A percentile compares a stretch with the other conserved stretches of the same genome.
These are phyloP conservation scores for Xylaria telfairii DNA, from an alignment of 495 filamentous ascomycete species.

Conservation along the genomic window DNA sequence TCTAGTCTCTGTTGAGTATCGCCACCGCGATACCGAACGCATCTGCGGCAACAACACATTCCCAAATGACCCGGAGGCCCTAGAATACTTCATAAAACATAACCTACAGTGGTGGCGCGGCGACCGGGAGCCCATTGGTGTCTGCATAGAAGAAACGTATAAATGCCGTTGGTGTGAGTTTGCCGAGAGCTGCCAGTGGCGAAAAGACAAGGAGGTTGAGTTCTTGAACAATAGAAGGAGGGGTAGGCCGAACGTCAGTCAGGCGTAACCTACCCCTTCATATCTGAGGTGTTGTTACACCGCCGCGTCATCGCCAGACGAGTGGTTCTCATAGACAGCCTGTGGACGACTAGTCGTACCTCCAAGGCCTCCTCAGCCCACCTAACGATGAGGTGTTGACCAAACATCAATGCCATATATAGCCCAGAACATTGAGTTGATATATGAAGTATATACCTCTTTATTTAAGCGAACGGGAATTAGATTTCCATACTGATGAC, in stretches of 20 bases:
- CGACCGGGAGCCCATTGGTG: constrained; percentile 75
- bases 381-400: neutral
- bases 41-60: constrained; percentile 74
- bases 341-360: neutral
- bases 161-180: constrained; percentile 77
- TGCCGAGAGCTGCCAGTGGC: constrained; percentile 60
- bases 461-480: neutral
- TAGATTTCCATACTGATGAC: too few relatives aligned
- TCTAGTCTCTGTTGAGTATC: constrained; percentile 70
- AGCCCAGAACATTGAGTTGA: neutral
- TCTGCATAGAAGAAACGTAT: constrained; percentile 85
- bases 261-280: neutral
- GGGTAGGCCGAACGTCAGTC: neutral
- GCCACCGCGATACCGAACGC: constrained; percentile 54
- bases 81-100: constrained; percentile 69
- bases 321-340: neutral
- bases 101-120: constrained; percentile 91
- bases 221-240: constrained; percentile 35
- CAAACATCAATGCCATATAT: neutral
- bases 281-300: neutral
- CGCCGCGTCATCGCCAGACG: neutral
- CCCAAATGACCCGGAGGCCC: constrained; percentile 64
- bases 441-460: neutral
- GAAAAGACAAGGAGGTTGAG: constrained; percentile 44
- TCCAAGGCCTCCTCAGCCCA: neutral